Evolutionary conservation across 495 filamentous ascomycete species (phyloP).

Genomic region (Annulohypoxylon maeteangense): DNA sequence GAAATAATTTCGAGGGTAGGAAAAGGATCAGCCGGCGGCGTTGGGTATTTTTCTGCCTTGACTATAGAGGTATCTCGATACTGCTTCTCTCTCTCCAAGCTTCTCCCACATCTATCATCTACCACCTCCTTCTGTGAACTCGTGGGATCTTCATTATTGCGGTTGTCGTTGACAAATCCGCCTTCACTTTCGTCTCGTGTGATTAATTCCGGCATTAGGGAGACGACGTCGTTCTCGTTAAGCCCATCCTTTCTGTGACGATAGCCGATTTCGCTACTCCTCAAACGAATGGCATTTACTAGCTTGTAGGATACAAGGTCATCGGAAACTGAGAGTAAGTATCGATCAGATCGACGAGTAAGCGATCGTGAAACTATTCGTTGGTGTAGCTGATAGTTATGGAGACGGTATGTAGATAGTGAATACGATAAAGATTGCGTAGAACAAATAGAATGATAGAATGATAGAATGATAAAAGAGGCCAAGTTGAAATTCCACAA

Average conservation of each 20-base stretch:
- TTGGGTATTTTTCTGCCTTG: constrained; percentile 24
- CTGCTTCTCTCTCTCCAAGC: constrained; percentile 27
- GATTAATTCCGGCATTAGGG: constrained; percentile 28
- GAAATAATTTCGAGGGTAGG: constrained; percentile 43
- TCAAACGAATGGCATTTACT: neutral
- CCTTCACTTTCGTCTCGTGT: constrained; percentile 18
- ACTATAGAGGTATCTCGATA: constrained; percentile 17
- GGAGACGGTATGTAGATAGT: neutral
- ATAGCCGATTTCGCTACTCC: neutral
- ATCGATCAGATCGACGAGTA: neutral
- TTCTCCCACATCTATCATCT: constrained; percentile 30
- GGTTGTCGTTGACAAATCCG: neutral
- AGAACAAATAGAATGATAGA: neutral
- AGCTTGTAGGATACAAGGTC: neutral
- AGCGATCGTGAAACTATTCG: neutral
- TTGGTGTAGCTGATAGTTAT: neutral
- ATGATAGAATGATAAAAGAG: constrained; percentile 17
- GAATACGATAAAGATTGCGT: neutral
- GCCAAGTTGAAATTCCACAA: constrained; percentile 25
- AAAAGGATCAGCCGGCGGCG: constrained; percentile 37
- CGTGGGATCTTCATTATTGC: neutral
- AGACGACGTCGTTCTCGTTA: constrained; percentile 22
- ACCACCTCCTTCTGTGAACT: neutral
- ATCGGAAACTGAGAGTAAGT: neutral
- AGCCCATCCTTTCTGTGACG: constrained; percentile 21